These are phyloP conservation scores for Cystofilobasidium ferigula DNA, from an alignment of 768 basidiomycete species.

Conservation along the genomic window DNA sequence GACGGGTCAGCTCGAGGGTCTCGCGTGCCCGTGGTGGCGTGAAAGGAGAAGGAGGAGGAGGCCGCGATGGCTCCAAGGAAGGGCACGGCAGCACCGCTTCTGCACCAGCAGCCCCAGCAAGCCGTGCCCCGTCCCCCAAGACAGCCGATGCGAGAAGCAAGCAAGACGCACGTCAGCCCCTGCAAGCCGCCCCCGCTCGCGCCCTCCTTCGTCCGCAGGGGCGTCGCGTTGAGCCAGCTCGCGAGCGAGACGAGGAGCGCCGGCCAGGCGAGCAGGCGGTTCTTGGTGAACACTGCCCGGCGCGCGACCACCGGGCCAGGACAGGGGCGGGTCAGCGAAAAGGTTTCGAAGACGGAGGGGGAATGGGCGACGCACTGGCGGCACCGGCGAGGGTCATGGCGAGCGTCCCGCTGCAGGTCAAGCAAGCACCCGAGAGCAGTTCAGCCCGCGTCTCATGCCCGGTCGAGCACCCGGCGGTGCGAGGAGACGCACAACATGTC, in stretches of 20 bases:
- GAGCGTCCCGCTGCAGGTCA: background rate
- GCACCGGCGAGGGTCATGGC: background rate
- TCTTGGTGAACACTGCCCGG: background rate
- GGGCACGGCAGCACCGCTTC: background rate
- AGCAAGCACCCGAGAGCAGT: background rate
- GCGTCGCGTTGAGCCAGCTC: conserved; percentile 9
- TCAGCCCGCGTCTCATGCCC: background rate
- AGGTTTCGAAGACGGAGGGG: too few relatives aligned
- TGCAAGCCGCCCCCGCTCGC: background rate
- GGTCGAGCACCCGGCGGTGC: too few relatives aligned
- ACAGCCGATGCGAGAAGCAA: background rate
- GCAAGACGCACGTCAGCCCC: conserved; percentile 4
- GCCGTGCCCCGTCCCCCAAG: background rate
- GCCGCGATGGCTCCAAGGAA: background rate
- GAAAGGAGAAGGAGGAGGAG: too few relatives aligned
- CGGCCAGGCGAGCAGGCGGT: conserved; percentile 18
- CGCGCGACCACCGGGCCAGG: too few relatives aligned
- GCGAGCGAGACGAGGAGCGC: conserved; percentile 4
- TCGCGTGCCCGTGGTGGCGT: too few relatives aligned
- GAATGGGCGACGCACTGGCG: background rate
- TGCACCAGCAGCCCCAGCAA: too few relatives aligned
- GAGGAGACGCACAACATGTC: background rate
- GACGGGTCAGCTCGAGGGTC: background rate
- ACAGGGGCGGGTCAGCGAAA: background rate
- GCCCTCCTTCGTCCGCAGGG: conserved; percentile 6